Evolutionary conservation across 2,329 filamentous ascomycete species (phyloP).

Genomic region (Trichoderma sp.): DNA sequence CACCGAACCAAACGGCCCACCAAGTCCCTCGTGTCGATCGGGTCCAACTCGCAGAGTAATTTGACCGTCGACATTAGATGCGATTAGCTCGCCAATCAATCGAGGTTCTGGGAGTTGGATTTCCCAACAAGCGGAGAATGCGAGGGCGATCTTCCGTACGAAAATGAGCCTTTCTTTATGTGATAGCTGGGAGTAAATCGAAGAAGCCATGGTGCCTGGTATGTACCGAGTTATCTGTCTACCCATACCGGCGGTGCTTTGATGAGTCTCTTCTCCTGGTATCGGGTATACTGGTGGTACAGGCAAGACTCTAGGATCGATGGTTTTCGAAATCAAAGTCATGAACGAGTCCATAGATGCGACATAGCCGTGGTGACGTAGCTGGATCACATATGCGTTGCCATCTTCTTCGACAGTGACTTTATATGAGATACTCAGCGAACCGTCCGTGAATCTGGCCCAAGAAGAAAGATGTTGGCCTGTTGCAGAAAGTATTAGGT

Average conservation of each 20-base stretch:
- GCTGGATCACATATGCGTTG: background rate
- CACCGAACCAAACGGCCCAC: background rate
- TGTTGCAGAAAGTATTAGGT: background rate
- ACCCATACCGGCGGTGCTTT: background rate
- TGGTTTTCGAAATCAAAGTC: background rate
- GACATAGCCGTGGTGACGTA: fast-evolving
- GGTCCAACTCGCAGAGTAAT: background rate
- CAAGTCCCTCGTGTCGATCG: background rate
- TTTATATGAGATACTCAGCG: background rate
- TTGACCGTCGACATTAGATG: background rate
- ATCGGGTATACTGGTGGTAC: background rate
- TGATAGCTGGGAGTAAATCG: fast-evolving
- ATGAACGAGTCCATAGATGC: background rate
- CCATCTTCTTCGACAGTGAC: background rate
- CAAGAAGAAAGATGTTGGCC: background rate
- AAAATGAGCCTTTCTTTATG: background rate
- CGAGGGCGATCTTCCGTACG: background rate
- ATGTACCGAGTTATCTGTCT: background rate
- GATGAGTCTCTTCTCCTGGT: background rate
- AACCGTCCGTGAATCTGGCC: background rate
- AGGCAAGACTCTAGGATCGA: background rate
- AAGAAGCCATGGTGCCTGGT: too few species aligned
- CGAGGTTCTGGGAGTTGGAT: background rate
- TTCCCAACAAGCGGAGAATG: background rate
- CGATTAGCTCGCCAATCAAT: background rate